Percentiles rank a stretch among this genome's conserved stretches.
Conservation (phyloP, 2,329 filamentous ascomycete species). For the Cladophialophora chaetospira region DNA sequence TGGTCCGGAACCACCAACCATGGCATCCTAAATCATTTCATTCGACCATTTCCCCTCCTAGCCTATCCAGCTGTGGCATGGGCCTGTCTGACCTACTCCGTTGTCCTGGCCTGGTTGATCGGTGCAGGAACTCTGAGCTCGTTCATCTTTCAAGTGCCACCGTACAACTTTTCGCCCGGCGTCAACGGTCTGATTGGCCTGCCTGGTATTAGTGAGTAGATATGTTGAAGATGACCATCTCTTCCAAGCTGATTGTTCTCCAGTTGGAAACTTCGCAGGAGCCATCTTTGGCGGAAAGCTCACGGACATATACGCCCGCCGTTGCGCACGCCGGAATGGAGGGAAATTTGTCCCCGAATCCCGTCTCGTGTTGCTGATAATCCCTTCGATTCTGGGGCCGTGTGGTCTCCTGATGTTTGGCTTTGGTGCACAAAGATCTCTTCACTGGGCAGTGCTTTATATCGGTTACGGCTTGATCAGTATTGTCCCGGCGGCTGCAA, state of each 20-base stretch:
- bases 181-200: slow-evolving; percentile 9
- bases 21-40: neutral
- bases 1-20: slow-evolving; percentile 10
- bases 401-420: slow-evolving; percentile 14
- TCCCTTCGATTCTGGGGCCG: slow-evolving; percentile 10
- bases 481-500: neutral
- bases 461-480: slow-evolving; percentile 14
- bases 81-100: neutral
- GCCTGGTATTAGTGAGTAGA: slow-evolving; percentile 8
- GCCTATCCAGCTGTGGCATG: slow-evolving; percentile 14
- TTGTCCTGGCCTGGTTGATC: slow-evolving; percentile 11
- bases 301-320: neutral
- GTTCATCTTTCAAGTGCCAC: slow-evolving; percentile 8
- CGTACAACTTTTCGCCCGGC: slow-evolving; percentile 10
- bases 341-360: slow-evolving; percentile 13
- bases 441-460: slow-evolving; percentile 16
- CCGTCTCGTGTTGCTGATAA: slow-evolving; percentile 9
- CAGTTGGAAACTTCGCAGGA: slow-evolving; percentile 13
- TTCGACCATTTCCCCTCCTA: slow-evolving; percentile 11
- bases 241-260: neutral
- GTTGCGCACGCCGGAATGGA: slow-evolving; percentile 1
- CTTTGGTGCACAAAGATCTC: slow-evolving; percentile 1
- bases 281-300: slow-evolving; percentile 3
- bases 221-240: neutral
- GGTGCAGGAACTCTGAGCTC: slow-evolving; percentile 1